Evolutionary conservation across 495 filamentous ascomycete species (phyloP), one percentile per base, ranked within the genome.

Genomic region (Daldinia childiae): DNA sequence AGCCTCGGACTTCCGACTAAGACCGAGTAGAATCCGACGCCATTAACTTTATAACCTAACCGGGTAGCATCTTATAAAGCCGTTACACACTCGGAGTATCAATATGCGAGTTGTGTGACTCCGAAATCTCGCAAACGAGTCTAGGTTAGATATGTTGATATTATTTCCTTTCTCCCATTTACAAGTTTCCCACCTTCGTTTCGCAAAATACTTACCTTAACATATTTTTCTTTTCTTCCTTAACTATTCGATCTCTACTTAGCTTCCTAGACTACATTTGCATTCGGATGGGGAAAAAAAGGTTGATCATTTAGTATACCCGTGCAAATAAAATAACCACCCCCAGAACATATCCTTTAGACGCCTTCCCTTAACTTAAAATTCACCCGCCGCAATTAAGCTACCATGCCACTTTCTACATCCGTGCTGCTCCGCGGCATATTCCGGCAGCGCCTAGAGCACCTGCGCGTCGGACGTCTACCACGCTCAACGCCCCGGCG

Each of bases 371-470:
- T 45, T 9, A 41, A 12, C 30, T 14, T 36, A 26, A 24, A 32
- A n/a, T 5, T 45, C 8, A n/a, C 11, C 51, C 34, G 6, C 43
- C 15, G 30, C 58, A 50, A 48, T 6, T 19, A 51, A 36, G 36
- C 5, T n/a, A 39, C 39, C 12, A 70, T 70, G 67, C 38, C 55
- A 30, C 59, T 27, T 21, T 56, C 43, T 0, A 64, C 66, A 21
- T 24, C 71, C 15, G 19, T 19, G 17, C 50, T 55, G 3, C 41
- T 69, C 34, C 66, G 71, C 51, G 43, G 57, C 2, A 41, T 48
- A 17, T 66, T 73, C 43, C 65, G 71, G 71, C 61, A 57, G 7
- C 65, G 63, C 2, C 29, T 72, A 1, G 55, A 64, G n/a, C 70
- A 57, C 6, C 39, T 73, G 5, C 62, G 71, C 57, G 19, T 17